Percentiles rank a stretch among this genome's conserved stretches.
Evolutionary conservation across 495 filamentous ascomycete species (phyloP).

Genomic region (Bacidia gigantensis): DNA sequence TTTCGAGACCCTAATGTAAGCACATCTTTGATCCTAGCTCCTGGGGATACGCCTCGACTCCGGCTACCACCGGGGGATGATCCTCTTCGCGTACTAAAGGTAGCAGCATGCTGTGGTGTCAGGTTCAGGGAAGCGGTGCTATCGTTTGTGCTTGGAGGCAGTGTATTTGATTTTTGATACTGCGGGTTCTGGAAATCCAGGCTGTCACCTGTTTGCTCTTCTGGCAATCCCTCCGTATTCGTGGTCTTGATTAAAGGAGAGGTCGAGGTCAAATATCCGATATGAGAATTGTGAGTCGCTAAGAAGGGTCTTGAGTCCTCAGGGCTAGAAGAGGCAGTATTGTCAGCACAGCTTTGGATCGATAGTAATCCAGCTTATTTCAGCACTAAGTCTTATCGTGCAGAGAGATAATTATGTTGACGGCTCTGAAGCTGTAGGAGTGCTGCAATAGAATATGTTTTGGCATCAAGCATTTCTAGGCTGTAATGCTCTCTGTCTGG

Average conservation of each 20-base stretch:
- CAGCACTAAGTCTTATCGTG: no score
- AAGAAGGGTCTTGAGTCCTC: constrained; percentile 39
- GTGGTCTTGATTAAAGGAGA: constrained; percentile 61
- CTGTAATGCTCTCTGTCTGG: not conserved
- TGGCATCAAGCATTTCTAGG: not conserved
- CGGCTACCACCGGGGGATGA: constrained; percentile 13
- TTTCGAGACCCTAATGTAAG: constrained; percentile 28
- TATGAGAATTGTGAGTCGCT: constrained; percentile 60
- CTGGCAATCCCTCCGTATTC: constrained; percentile 24
- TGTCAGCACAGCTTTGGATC: not conserved
- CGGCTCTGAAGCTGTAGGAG: not conserved
- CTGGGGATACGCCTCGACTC: constrained; percentile 30
- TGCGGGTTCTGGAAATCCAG: constrained; percentile 14
- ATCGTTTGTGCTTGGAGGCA: constrained; percentile 4
- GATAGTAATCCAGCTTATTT: not conserved
- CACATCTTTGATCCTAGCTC: constrained; percentile 33
- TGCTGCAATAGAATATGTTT: no score
- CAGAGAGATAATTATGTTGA: no score
- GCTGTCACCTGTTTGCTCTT: not conserved
- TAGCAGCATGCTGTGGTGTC: constrained; percentile 17
- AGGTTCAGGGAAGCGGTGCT: constrained; percentile 10
- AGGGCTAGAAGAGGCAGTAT: constrained; percentile 6
- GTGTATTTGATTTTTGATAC: constrained; percentile 15
- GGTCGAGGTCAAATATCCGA: constrained; percentile 67
- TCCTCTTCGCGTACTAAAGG: constrained; percentile 9